Conservation (phyloP, 2,329 filamentous ascomycete genomes). For the Cytospora schulzeri region DNA sequence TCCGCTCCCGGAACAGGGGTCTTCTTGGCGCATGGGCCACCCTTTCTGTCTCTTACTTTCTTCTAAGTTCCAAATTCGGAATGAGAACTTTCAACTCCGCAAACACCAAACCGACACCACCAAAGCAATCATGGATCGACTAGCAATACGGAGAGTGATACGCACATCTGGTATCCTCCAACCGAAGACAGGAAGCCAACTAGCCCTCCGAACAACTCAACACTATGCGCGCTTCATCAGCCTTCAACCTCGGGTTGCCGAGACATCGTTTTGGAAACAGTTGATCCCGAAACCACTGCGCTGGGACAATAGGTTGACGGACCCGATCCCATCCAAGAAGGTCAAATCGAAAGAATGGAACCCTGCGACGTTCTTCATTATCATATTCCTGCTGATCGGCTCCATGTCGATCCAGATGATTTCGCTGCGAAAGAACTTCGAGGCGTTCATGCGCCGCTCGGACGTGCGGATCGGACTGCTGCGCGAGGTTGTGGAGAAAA, state of each 20-base stretch:
- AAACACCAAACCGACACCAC: not conserved
- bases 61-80: not conserved
- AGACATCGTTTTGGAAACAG: conserved; percentile 65
- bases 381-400: conserved; percentile 84
- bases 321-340: conserved; percentile 41
- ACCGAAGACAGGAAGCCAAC: not conserved
- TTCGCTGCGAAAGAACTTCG: conserved; percentile 73
- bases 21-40: not conserved
- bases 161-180: conserved; percentile 2
- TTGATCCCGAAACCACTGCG: conserved; percentile 70
- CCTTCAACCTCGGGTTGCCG: conserved; percentile 34
- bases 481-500: conserved; percentile 71
- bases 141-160: conserved; percentile 9
- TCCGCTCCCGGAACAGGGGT: not conserved
- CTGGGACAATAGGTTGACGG: conserved; percentile 40
- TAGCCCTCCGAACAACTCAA: not conserved
- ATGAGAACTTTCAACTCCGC: not conserved
- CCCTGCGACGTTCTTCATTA: conserved; percentile 79
- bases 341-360: conserved; percentile 69
- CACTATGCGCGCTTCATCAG: conserved; percentile 24
- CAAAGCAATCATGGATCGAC: conserved; percentile 18
- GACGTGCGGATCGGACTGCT: conserved; percentile 78
- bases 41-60: not conserved
- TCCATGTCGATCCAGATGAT: conserved; percentile 96
- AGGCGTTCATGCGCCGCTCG: conserved; percentile 71